These are phyloP conservation scores for Cicer cuneatum DNA, from an alignment of 306 rosid genomes.

Conservation along the genomic window DNA sequence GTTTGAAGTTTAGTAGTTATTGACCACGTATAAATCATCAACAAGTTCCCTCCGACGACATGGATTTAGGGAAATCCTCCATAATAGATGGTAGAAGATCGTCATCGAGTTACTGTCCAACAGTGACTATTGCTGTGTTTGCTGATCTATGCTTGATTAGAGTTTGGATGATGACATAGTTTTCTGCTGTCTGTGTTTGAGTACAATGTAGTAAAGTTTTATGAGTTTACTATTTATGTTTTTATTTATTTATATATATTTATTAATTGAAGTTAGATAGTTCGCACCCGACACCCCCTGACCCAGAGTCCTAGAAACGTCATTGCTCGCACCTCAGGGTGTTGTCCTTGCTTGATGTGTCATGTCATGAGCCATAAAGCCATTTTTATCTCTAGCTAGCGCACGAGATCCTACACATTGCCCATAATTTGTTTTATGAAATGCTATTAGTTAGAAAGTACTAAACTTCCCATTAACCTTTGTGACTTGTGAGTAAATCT, in stretches of 20 bases:
- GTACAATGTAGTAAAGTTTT: no score
- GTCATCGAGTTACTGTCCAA: slow-evolving; percentile 79
- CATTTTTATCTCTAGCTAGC: neutral
- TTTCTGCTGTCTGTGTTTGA: slow-evolving; percentile 47
- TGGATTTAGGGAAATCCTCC: slow-evolving; percentile 83
- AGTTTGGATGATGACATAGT: slow-evolving; percentile 95
- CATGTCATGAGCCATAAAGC: neutral
- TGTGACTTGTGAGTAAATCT: neutral
- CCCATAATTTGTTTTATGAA: neutral
- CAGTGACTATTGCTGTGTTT: slow-evolving; percentile 81
- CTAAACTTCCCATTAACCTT: neutral
- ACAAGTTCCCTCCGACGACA: slow-evolving; percentile 38
- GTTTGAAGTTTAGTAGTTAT: slow-evolving; percentile 24
- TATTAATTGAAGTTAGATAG: no score
- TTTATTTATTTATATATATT: no score
- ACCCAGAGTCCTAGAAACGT: no score
- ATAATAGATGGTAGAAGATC: slow-evolving; percentile 81
- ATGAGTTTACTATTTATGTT: no score
- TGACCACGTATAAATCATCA: slow-evolving; percentile 44
- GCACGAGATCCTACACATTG: neutral
- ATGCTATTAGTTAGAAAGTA: neutral
- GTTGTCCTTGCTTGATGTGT: neutral
- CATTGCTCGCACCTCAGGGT: neutral
- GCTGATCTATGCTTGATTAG: slow-evolving; percentile 90
- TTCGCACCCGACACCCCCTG: no score